Evolutionary conservation across 148 eudicot genomes (phyloP), one percentile per base, ranked within the genome.

Genomic region (Gaultheria prostrata): DNA sequence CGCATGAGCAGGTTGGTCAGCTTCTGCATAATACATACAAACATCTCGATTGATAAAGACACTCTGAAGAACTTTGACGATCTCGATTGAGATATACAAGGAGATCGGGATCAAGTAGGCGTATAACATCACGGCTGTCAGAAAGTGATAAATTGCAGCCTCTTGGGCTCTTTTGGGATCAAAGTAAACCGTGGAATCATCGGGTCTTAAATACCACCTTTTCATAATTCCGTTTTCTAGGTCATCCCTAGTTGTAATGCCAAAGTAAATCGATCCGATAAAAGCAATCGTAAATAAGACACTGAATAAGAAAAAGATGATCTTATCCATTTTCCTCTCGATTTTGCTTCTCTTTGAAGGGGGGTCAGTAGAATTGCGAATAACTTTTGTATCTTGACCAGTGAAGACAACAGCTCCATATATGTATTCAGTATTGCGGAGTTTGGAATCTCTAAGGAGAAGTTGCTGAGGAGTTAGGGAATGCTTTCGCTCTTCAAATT

Each of bases 341-440:
- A 39, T 39, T 39, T 39, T 39, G 43, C 43, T 39, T 39, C 43
- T 39, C 43, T 96, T 96, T 39, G 99, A 96, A 71, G 99, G 99
- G 33, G 99, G 95, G 6, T 87, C 93, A 3, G 93, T 94, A 13
- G 99, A 85, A 83, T 96, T 96, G 73, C 93, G 98, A 87, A 96
- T 90, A 53, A 96, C 99, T 82, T 96, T 96, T 9, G 99, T 96
- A 82, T 96, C 99, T 26, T 86, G 88, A 51, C 99, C 99, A 8
- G 99, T 94, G 83, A 96, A 96, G 57, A 96, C 84, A 80, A 94
- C 97, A 72, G 87, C 92, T 20, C 99, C 99, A 83, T 92, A 96
- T 0, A 94, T 86, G 82, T 87, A 91, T 45, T 96, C 99, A 0
- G 99, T 96, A 39, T 39, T 39, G 43, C 43, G 43, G 43, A 39